Percentiles rank a stretch among this genome's conserved stretches.
Conservation (phyloP, 2,329 filamentous ascomycete species). For the Rasamsonia emersonii region DNA sequence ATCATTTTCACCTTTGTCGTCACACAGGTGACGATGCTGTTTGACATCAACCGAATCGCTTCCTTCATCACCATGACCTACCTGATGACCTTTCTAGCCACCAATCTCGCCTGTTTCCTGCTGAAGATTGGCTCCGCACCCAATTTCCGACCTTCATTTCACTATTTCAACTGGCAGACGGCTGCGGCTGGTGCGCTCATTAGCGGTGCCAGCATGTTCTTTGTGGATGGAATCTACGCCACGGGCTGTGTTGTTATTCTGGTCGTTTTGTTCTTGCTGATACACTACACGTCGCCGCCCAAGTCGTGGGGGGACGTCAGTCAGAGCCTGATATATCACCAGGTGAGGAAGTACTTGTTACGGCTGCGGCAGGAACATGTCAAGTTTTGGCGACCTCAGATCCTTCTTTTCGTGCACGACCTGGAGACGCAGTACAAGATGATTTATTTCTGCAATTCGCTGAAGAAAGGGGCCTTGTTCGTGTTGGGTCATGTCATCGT, state of each 20-base stretch:
- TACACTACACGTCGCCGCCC: conserved; percentile 76
- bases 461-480: conserved; percentile 81
- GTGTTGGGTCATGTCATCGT: conserved; percentile 84
- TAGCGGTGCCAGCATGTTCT: conserved; percentile 78
- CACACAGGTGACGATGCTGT: conserved; percentile 70
- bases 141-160: conserved; percentile 81
- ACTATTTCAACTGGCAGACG: conserved; percentile 82
- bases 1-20: conserved; percentile 67
- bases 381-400: conserved; percentile 88
- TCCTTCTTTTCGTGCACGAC: conserved; percentile 74
- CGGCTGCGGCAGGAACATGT: conserved; percentile 81
- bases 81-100: conserved; percentile 84
- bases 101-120: conserved; percentile 78
- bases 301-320: conserved; percentile 88
- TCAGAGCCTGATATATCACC: conserved; percentile 79
- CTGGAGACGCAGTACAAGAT: conserved; percentile 72
- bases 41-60: conserved; percentile 79
- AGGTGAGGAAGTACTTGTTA: conserved; percentile 79
- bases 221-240: conserved; percentile 75
- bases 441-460: conserved; percentile 83
- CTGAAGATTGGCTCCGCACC: conserved; percentile 80
- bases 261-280: conserved; percentile 69
- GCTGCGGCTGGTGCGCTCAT: conserved; percentile 65
- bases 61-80: conserved; percentile 88
- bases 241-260: conserved; percentile 65